Conservation (phyloP, 2,329 filamentous ascomycete genomes). For the Magnaporthiopsis incrustans region DNA sequence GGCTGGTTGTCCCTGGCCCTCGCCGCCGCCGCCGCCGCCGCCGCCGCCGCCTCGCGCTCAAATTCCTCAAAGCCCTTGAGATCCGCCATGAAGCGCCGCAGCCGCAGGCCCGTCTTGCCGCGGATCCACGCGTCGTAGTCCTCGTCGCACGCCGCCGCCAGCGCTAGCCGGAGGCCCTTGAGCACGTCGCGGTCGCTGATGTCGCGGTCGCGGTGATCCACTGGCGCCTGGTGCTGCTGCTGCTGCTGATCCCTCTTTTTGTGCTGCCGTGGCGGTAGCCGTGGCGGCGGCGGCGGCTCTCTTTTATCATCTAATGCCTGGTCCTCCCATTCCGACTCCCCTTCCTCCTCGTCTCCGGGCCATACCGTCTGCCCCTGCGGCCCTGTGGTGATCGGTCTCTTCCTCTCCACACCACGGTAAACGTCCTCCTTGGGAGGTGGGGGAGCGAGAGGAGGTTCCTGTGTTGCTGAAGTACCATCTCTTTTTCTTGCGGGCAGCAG, state of each 20-base stretch:
- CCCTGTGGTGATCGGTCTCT: background rate
- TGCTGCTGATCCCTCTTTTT: background rate
- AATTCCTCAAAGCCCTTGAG: slow-evolving; percentile 42
- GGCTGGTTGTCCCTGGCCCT: slow-evolving; percentile 9
- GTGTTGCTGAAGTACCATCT: background rate
- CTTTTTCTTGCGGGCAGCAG: background rate
- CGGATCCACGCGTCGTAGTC: slow-evolving; percentile 44
- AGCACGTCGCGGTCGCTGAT: slow-evolving; percentile 45
- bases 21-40: background rate
- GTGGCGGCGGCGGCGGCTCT: background rate
- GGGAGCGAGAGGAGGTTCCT: background rate
- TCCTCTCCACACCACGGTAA: background rate
- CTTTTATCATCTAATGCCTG: background rate
- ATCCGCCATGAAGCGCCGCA: slow-evolving; percentile 48
- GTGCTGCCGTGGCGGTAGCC: background rate
- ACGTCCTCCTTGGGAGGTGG: background rate
- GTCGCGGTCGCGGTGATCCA: slow-evolving; percentile 26
- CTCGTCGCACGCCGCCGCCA: slow-evolving; percentile 48
- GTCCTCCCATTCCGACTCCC: slow-evolving; percentile 6
- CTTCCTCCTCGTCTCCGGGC: background rate
- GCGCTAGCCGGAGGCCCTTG: slow-evolving; percentile 45
- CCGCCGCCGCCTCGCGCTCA: slow-evolving; percentile 5
- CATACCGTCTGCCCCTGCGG: background rate
- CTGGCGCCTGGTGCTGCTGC: no score
- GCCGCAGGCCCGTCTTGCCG: slow-evolving; percentile 41